Evolutionary conservation across 1,284 basidiomycete species (phyloP).

Genomic region (Papiliotrema laurentii): DNA sequence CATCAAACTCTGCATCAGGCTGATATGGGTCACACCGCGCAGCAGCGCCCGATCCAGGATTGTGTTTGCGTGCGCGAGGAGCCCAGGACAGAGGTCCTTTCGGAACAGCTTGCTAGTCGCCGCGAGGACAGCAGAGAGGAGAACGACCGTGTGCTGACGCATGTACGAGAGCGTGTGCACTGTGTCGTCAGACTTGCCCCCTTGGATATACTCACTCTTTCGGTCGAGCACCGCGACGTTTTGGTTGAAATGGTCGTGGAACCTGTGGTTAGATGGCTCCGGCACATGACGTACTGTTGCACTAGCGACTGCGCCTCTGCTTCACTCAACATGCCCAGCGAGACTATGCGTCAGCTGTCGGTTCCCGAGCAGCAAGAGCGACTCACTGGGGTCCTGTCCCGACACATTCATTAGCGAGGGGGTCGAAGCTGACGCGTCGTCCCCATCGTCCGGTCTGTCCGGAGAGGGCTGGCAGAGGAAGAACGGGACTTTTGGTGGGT

Average conservation of each 20-base stretch:
- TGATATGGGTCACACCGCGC: slow-evolving; percentile 22
- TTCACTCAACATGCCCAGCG: slow-evolving; percentile 2
- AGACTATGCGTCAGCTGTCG: not conserved
- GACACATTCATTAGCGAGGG: too few relatives aligned
- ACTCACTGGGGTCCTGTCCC: slow-evolving; percentile 1
- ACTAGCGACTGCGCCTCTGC: not conserved
- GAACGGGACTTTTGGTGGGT: slow-evolving; percentile 3
- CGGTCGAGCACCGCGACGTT: slow-evolving; percentile 3
- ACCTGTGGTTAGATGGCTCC: not conserved
- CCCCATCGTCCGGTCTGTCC: not conserved
- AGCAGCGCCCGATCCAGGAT: slow-evolving; percentile 29
- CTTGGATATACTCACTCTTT: not conserved
- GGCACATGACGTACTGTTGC: not conserved
- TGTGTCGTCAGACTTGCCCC: slow-evolving; percentile 2
- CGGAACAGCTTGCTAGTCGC: slow-evolving; percentile 25
- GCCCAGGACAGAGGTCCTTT: slow-evolving; percentile 20
- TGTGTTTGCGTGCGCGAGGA: slow-evolving; percentile 28
- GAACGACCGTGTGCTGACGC: slow-evolving; percentile 24
- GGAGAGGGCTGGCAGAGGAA: not conserved
- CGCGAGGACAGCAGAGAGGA: slow-evolving; percentile 31
- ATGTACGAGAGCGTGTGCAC: slow-evolving; percentile 35
- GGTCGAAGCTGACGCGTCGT: too few relatives aligned
- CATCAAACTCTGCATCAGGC: slow-evolving; percentile 33
- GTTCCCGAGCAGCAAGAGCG: not conserved
- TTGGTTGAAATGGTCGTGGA: not conserved